Base-by-base conservation (phyloP, 495 filamentous ascomycete species). In the Daldinia loculata region DNA sequence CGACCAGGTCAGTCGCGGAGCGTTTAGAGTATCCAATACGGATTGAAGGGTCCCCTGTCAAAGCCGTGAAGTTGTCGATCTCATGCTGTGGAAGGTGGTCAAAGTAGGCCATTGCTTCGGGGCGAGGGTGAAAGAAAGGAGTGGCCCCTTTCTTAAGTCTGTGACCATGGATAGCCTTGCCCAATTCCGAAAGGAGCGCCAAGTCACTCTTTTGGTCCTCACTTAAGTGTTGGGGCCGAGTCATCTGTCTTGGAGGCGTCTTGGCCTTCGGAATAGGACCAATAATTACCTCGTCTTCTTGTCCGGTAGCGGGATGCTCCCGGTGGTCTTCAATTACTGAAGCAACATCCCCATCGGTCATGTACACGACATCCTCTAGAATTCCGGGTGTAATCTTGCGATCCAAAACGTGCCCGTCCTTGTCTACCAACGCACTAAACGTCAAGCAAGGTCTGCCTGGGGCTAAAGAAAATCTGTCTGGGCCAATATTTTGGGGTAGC, bases 361-460 rank as follows among this genome's bases (percentile, higher is more conserved):
- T 77, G 63, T 87, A 89, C 22, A 90, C 80, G n/a, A 98, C 92
- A 55, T 94, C 89, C 7, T 83, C 82, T 9, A 95, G 79, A 2
- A 81, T 86, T 3, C 91, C 93, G n/a, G 91, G 89, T 4, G 85
- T 81, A 39, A 98, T 84, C n/a, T 88, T 89, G 14, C 79, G 83
- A 3, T 95, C 91, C 8, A 94, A 70, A 19, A 96, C 78, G 6
- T 89, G 80, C 9, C 93, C 95, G 4, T 76, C 69, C 3, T 86
- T 79, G 17, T 83, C 79, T 55, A 98, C 80, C 60, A 86, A 89
- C 4, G 91, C 89, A 70, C 92, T 95, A 77, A 98, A 93, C 0
- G 94, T 97, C 57, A 98, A 79, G 26, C 89, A 90, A 0, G 91
- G 90, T 26, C 90, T 84, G 39, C 87, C 81, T 4, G 85, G 77